Base-by-base conservation (phyloP, 257 asterid genomes). In the Linaria vulgaris region DNA sequence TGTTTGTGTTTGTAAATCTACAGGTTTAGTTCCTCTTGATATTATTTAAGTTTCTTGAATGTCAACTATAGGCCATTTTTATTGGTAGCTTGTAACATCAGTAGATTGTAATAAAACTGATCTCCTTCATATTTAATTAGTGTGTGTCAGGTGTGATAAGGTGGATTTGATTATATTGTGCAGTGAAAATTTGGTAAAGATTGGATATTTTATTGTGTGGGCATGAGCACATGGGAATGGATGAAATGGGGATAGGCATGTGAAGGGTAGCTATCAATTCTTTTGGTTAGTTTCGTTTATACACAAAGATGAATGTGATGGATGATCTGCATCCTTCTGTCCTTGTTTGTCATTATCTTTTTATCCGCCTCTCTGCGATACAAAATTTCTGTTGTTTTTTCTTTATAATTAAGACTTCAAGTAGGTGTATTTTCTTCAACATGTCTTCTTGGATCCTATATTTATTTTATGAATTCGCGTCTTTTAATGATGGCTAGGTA, bases 201-300 rank as follows among this genome's bases (percentile, higher is more conserved):
- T 37, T 17, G 59, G 23, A 61, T 34, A 45, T 54, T 8, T 49
- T 59, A 59, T 72, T 45, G 67, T 31, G 54, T 66, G 41, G n/a
- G 48, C 20, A 66, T 45, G 56, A 27, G 77, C 86, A 84, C 90
- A 83, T 83, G 91, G 78, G 72, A 62, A 69, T 61, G 80, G 74
- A 74, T 72, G 87, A 77, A 67, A 17, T 58, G 44, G 67, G 56
- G 80, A 27, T 38, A 61, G 66, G 61, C 86, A 83, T 77, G 88
- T 83, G 88, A 83, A 57, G 3, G 38, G 80, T 76, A 72, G 81
- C 72, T 55, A 66, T 79, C 80, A 67, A 37, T 74, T 68, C 47
- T 74, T 69, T 70, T 68, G 73, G 46, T 37, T 46, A 31, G 12
- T 59, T 38, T 55, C 52, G 20, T 27, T 47, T 52, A 53, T 17